A percentile compares a stretch with the other conserved stretches of the same genome.
Conservation (phyloP, 345 rosid species). For the Pelargonium nanum region DNA sequence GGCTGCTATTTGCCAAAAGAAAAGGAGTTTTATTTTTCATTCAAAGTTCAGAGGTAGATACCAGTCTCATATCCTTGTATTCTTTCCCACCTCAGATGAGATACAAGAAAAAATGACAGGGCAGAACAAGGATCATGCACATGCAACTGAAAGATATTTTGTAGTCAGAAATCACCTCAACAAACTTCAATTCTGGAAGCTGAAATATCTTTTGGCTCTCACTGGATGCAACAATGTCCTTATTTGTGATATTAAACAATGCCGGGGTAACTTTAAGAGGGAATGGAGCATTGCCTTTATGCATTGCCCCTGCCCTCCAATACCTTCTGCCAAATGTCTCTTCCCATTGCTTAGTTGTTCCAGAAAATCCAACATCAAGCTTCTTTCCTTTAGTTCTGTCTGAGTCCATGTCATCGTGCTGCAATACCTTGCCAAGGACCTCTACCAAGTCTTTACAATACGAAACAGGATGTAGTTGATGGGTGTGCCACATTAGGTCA, state of each 20-base stretch:
- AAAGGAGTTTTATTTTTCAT: too few relatives aligned
- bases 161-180: constrained; percentile 50
- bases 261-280: constrained; percentile 45
- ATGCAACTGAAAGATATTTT: neutral
- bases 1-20: too few relatives aligned
- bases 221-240: constrained; percentile 20
- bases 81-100: too few relatives aligned
- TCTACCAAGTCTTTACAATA: neutral
- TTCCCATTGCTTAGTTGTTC: constrained; percentile 35
- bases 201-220: constrained; percentile 28
- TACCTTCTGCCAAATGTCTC: constrained; percentile 31
- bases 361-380: constrained; percentile 30
- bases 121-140: neutral
- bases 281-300: constrained; percentile 38
- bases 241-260: constrained; percentile 21
- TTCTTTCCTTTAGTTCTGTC: constrained; percentile 32
- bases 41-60: too few relatives aligned
- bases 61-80: too few relatives aligned
- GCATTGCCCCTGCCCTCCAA: constrained; percentile 34
- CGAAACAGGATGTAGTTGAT: constrained; percentile 2
- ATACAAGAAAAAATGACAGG: neutral
- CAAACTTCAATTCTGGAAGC: constrained; percentile 36
- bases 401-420: constrained; percentile 38
- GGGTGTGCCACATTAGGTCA: constrained; percentile 19
- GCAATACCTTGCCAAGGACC: constrained; percentile 19